These are phyloP conservation scores for Cutaneotrichosporon arboriforme DNA, from an alignment of 1,284 basidiomycete genomes.

Conservation along the genomic window DNA sequence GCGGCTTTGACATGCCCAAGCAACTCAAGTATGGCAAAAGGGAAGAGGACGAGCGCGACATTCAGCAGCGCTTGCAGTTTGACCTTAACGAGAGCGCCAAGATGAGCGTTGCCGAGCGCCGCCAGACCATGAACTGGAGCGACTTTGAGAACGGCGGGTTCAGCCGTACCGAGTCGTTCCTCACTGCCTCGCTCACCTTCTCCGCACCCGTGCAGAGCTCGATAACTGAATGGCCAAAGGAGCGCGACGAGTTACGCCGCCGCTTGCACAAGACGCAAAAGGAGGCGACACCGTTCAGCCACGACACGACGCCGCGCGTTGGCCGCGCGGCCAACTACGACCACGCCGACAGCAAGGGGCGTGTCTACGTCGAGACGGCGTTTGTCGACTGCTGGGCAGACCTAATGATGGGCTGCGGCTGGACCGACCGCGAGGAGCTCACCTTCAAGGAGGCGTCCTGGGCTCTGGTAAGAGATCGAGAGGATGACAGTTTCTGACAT, in stretches of 20 bases:
- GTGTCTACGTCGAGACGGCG: slow-evolving; percentile 67
- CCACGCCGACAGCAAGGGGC: slow-evolving; percentile 56
- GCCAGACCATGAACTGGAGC: slow-evolving; percentile 73
- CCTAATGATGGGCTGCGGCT: slow-evolving; percentile 69
- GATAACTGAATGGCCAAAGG: slow-evolving; percentile 64
- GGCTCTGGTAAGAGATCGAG: slow-evolving; percentile 83
- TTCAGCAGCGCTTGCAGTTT: slow-evolving; percentile 66
- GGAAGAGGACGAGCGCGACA: slow-evolving; percentile 16
- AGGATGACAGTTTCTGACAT: slow-evolving; percentile 20
- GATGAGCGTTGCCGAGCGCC: slow-evolving; percentile 60
- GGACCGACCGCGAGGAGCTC: slow-evolving; percentile 68
- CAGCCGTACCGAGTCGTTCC: slow-evolving; percentile 63
- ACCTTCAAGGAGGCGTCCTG: slow-evolving; percentile 79
- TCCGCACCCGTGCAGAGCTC: slow-evolving; percentile 61
- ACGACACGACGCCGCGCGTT: slow-evolving; percentile 74
- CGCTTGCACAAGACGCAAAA: slow-evolving; percentile 79
- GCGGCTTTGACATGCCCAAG: slow-evolving; percentile 60
- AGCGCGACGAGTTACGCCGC: slow-evolving; percentile 64
- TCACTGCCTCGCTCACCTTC: slow-evolving; percentile 74
- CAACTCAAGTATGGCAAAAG: neutral
- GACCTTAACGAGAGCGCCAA: slow-evolving; percentile 80
- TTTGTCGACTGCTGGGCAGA: slow-evolving; percentile 84
- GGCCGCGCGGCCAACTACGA: slow-evolving; percentile 17
- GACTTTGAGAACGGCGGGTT: slow-evolving; percentile 76
- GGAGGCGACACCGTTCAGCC: slow-evolving; percentile 68